phyloP scores from a whole-genome alignment of 169 alveolate genomes.

The Toxoplasma gondii region DNA sequence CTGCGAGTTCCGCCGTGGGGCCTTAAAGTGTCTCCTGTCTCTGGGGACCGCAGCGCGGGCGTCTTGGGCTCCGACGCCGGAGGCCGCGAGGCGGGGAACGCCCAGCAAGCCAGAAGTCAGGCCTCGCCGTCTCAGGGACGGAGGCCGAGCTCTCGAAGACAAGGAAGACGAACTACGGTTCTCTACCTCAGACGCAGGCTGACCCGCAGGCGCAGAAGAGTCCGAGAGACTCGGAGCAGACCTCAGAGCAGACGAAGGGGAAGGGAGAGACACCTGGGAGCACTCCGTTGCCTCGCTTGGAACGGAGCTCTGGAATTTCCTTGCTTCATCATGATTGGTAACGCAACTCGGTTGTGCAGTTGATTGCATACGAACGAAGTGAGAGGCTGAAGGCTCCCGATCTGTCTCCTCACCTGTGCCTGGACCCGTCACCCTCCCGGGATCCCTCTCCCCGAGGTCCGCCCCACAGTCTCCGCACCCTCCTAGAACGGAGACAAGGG shows the following conservation, averaged over 20 bases:
- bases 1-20: conserved; percentile 3
- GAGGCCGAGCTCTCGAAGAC: not conserved
- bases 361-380: too few relatives aligned
- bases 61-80: not conserved
- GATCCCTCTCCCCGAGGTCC: too few relatives aligned
- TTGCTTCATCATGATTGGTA: too few relatives aligned
- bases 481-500: too few relatives aligned
- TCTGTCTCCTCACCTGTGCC: too few relatives aligned
- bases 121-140: not conserved
- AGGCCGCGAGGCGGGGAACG: not conserved
- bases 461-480: too few relatives aligned
- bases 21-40: conserved; percentile 1
- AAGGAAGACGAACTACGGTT: too few relatives aligned
- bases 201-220: not conserved
- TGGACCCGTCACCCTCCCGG: too few relatives aligned
- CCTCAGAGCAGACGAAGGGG: not conserved
- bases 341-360: too few relatives aligned
- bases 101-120: not conserved
- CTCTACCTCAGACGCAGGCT: not conserved
- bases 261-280: not conserved
- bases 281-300: too few relatives aligned
- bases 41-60: not conserved
- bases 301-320: too few relatives aligned
- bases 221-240: not conserved
- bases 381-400: too few relatives aligned